Conservation (phyloP, 1,284 basidiomycete species). For the Ustilago trichophora region DNA sequence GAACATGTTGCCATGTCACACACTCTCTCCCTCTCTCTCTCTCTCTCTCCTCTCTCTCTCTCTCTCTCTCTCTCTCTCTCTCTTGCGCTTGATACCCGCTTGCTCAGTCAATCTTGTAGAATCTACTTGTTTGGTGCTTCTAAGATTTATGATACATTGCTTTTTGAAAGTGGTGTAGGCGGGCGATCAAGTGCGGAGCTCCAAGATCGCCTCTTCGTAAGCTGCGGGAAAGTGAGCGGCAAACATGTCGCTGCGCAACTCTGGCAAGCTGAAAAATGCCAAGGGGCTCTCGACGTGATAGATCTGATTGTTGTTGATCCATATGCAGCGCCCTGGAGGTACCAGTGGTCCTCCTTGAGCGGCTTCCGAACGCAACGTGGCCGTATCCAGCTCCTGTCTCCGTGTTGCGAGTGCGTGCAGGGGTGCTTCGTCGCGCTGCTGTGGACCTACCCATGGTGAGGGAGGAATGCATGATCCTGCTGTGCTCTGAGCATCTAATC, state of each 20-base stretch:
- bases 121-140: too few relatives aligned
- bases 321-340: constrained; percentile 57
- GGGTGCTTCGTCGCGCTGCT: constrained; percentile 41
- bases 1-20: too few relatives aligned
- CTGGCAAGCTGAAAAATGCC: constrained; percentile 62
- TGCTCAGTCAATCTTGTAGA: too few relatives aligned
- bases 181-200: constrained; percentile 29
- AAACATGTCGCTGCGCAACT: constrained; percentile 57
- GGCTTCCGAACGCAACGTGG: constrained; percentile 57
- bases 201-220: constrained; percentile 61
- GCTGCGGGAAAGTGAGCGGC: constrained; percentile 62
- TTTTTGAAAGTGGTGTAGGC: too few relatives aligned
- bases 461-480: constrained; percentile 30
- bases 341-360: constrained; percentile 57
- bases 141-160: too few relatives aligned
- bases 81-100: too few relatives aligned
- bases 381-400: constrained; percentile 54
- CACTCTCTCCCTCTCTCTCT: too few relatives aligned
- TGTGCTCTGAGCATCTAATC: constrained; percentile 34
- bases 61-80: too few relatives aligned
- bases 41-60: too few relatives aligned
- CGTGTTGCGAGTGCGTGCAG: constrained; percentile 57
- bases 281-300: constrained; percentile 56
- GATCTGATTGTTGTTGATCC: constrained; percentile 53
- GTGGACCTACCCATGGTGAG: constrained; percentile 60